phyloP scores from a whole-genome alignment of 164 flowering plant genomes.

The Platanus orientalis region DNA sequence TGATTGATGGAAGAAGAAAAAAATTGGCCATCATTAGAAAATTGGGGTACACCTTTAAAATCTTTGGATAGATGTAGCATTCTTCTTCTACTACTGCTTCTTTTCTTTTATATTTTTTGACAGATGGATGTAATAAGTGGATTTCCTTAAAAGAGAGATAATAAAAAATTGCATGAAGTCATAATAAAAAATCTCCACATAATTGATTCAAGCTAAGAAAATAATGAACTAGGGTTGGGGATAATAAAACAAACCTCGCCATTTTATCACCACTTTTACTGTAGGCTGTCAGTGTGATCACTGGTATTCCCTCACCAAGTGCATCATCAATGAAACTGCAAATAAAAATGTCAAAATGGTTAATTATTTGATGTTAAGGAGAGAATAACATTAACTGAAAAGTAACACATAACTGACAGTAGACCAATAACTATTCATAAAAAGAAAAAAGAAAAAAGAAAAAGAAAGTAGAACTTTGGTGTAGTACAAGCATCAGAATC shows the following conservation, averaged over 20 bases:
- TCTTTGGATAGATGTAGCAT: no score
- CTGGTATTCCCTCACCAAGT: conserved; percentile 52
- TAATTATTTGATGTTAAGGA: neutral
- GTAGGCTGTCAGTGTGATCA: conserved; percentile 61
- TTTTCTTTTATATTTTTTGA: no score
- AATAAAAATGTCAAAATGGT: neutral
- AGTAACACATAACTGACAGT: neutral
- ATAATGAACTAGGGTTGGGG: neutral
- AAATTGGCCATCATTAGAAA: no score
- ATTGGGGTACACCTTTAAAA: no score
- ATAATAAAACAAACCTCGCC: conserved; percentile 48
- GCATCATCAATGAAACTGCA: conserved; percentile 89
- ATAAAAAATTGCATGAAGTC: neutral
- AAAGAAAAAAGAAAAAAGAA: no score
- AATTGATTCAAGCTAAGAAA: no score
- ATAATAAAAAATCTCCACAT: neutral
- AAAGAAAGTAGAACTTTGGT: no score
- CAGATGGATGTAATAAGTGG: no score
- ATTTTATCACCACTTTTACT: conserved; percentile 62
- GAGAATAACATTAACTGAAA: neutral
- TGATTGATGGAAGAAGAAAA: no score
- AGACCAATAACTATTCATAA: no score
- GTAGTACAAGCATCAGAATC: no score
- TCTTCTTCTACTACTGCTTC: no score
- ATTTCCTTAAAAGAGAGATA: neutral